Base-by-base conservation (phyloP, 805 yeast genomes). In the Wickerhamomyces hampshirensis region DNA sequence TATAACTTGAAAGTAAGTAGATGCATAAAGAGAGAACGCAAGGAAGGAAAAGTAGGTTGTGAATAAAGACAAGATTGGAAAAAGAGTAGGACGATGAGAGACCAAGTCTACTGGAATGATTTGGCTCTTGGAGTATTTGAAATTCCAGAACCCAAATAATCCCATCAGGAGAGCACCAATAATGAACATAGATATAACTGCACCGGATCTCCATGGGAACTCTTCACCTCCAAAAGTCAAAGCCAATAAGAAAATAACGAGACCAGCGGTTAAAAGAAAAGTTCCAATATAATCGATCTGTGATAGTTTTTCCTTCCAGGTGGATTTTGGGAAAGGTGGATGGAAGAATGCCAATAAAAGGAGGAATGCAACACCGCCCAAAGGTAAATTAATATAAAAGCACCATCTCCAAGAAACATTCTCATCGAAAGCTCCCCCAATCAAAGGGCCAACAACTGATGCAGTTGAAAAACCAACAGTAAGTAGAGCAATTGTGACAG, bases 381-480 rank as follows among this genome's bases (percentile, higher is more conserved):
- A 56, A 3, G 87, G 85, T 26, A 83, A 55, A 55, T 81, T 82
- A 43, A 83, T 66, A 58, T 75, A 83, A 53, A 80, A 83, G 48
- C 85, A 76, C 86, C 88, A 80, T 48, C 88, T 65, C 88, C 88
- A 82, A n/a, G 74, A 60, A 5, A 68, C 75, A 34, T 69, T 60
- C 2, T 73, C 58, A 2, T 83, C 68, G 38, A 81, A 71, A 0
- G 77, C 78, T 19, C 87, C 87, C 11, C 86, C 86, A 16, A 80
- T 51, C 26, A 78, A 60, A 0, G 88, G 87, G 1, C 87, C 87
- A 17, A 67, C 43, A 5, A 74, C 77, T 7, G 73, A 63, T 0
- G 80, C 71, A 3, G 71, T 57, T 0, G 73, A 69, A 47, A 68
- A 76, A 3, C 61, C 50, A n/a, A 43, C 33, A 18, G 56, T 50